Evolutionary conservation across 2,329 filamentous ascomycete genomes (phyloP), one percentile per base, ranked within the genome.

Genomic region (Chaetomiaceae sp.): DNA sequence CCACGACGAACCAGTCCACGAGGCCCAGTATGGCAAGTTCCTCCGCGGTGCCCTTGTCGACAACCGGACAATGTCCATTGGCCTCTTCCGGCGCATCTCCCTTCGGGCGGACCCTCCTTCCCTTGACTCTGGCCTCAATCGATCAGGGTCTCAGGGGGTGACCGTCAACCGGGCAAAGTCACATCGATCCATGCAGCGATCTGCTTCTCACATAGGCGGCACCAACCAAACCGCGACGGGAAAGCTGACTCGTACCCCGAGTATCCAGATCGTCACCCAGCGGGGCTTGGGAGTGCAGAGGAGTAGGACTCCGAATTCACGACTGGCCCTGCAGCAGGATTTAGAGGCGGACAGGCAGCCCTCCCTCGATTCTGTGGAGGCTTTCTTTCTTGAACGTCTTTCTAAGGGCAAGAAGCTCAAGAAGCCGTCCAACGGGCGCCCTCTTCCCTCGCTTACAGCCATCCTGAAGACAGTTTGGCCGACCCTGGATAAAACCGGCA

Each of bases 381-480:
- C 48, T 0, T 62, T 63, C 48, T 57, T 62, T 20, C 48, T 60
- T 14, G 59, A 60, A 27, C 49, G 43, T 10, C 56, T 60, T 27
- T 56, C 55, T n/a, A 60, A 56, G 44, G 50, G 20, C 44, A 60
- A 56, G 47, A 52, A 58, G 25, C 50, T 44, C 35, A 49, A 49
- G 39, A 44, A 54, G n/a, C 19, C 51, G 2, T 6, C 38, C 14
- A 37, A 34, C 19, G 48, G 39, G 6, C 44, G 43, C 14, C 49
- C 21, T 10, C 44, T 56, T 1, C 57, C 60, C 2, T 65, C 74
- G 0, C 60, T 88, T 3, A 66, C 62, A 17, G 65, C 72, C n/a
- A 83, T 90, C 17, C 70, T 91, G 42, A 67, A 66, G 13, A 90
- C 87, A 0, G 74, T 96, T 0, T 86, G 87, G 81, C 85, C 87